Base-by-base conservation (phyloP, 805 yeast species). In the Kluyveromyces siamensis region DNA sequence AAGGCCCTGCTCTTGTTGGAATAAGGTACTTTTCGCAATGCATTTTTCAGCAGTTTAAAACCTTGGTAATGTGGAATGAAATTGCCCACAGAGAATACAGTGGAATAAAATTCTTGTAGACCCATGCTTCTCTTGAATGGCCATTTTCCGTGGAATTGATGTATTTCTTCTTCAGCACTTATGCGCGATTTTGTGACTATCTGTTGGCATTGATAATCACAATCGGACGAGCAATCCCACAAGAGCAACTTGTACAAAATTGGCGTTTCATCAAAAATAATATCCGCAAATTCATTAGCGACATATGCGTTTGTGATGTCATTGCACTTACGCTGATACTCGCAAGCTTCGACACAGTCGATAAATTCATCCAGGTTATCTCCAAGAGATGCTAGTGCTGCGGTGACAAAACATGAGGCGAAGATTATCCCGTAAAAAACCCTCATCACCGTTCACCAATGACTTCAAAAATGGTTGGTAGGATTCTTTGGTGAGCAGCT, bases 101-200 rank as follows among this genome's bases (percentile, higher is more conserved):
- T 81, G 13, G 95, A 83, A 21, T 83, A 86, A 0, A 88, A 69
- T 62, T 93, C 99, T 65, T 93, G 99, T 11, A 84, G 70, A 0
- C 95, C 95, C n/a, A 75, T 66, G 0, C 85, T 60, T 45, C 99
- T 73, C 16, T 72, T 52, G 59, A 93, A 93, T 2, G 98, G 98
- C 99, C 99, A 93, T 69, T 93, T 93, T 0, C 99, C 99, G 65
- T 93, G 96, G 68, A 87, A 93, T 64, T 93, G 99, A 39, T 75
- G 74, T 0, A 87, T 69, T 48, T 80, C 82, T 50, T 75, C 72
- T n/a, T 74, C 72, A 2, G 66, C 54, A 0, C 49, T 54, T 14
- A 69, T 66, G 19, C 96, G 71, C 37, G 76, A 69, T 1, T 60
- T 58, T 0, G 96, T 89, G 41, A 91, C 71, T 8, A 79, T 62